Conservation (phyloP, 805 yeast genomes). For the Suhomyces faveliae region DNA sequence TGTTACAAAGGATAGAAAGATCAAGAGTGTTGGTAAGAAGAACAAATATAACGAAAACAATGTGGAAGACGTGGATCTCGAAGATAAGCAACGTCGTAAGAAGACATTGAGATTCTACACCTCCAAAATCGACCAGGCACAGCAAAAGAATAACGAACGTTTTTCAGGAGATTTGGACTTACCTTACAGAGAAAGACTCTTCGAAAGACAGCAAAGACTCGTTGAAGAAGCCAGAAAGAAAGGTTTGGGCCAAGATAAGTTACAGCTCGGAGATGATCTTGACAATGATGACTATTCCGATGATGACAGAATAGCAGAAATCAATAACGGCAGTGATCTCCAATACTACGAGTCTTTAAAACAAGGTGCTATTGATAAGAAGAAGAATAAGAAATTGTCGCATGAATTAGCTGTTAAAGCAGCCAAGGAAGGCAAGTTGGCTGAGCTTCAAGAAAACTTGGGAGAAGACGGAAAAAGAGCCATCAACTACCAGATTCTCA, state of each 20-base stretch:
- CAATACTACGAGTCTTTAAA: constrained; percentile 60
- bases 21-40: constrained; percentile 31
- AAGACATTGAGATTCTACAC: constrained; percentile 91
- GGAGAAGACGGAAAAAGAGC: constrained; percentile 92
- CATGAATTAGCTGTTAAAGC: constrained; percentile 74
- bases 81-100: constrained; percentile 79
- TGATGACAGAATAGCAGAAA: constrained; percentile 44
- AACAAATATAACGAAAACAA: constrained; percentile 56
- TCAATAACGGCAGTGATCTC: constrained; percentile 49
- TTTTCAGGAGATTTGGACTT: constrained; percentile 84
- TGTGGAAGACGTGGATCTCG: constrained; percentile 78
- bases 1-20: constrained; percentile 47
- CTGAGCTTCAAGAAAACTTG: constrained; percentile 62
- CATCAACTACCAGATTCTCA: constrained; percentile 87
- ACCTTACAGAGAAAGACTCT: constrained; percentile 87
- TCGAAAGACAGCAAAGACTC: constrained; percentile 85
- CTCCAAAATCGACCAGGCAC: constrained; percentile 89
- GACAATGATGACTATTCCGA: constrained; percentile 33
- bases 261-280: constrained; percentile 54
- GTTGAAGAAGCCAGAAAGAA: constrained; percentile 85
- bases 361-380: constrained; percentile 45
- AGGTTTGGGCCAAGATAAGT: constrained; percentile 53
- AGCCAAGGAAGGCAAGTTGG: constrained; percentile 79
- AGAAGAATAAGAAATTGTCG: constrained; percentile 54
- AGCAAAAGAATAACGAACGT: constrained; percentile 56